Conservation (phyloP, 345 rosid species). For the Sonneratia caseolaris region DNA sequence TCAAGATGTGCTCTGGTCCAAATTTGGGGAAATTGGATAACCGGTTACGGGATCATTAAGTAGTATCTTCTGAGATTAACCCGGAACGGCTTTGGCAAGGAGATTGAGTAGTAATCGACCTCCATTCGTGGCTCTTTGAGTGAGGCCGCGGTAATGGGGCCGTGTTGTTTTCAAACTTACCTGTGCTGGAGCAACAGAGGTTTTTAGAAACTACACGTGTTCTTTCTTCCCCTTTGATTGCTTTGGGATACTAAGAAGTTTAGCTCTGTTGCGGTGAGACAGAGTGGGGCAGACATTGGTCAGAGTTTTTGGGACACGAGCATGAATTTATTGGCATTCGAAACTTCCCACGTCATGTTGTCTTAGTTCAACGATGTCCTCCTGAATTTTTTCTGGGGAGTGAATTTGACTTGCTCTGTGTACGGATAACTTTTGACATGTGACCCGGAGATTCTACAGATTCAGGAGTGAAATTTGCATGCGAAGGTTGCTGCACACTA, state of each 20-base stretch:
- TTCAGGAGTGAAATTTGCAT: background rate
- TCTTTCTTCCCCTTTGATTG: background rate
- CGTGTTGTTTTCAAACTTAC: background rate
- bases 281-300: background rate
- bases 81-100: background rate
- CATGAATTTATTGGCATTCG: background rate
- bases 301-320: background rate
- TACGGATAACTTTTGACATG: background rate
- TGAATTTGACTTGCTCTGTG: background rate
- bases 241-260: background rate
- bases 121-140: background rate
- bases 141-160: background rate
- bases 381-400: background rate
- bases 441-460: background rate
- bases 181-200: background rate
- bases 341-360: background rate
- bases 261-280: background rate
- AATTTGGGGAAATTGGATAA: background rate
- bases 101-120: background rate
- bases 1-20: background rate
- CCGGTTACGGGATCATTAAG: background rate
- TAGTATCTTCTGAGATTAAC: background rate
- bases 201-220: too few species aligned
- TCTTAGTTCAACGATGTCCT: background rate
- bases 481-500: background rate